Conservation (phyloP, 306 rosid genomes). For the Dryas octopetala region DNA sequence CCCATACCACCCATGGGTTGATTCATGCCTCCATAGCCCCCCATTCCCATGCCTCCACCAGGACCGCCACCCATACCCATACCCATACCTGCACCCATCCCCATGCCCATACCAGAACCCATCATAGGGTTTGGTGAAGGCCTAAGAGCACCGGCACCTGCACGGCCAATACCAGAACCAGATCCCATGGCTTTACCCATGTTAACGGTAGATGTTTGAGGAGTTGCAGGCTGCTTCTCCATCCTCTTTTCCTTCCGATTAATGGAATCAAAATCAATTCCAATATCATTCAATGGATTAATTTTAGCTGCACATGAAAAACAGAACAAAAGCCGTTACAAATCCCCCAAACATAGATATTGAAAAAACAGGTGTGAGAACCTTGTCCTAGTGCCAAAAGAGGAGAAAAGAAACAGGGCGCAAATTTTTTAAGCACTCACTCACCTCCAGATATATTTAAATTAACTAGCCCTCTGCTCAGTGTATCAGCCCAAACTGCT, state of each 20-base stretch:
- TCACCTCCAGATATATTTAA: slow-evolving; percentile 96
- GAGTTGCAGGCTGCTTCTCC: slow-evolving; percentile 73
- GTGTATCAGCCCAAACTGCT: slow-evolving; percentile 95
- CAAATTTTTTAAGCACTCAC: slow-evolving; percentile 41
- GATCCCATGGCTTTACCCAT: slow-evolving; percentile 99
- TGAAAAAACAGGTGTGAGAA: background rate
- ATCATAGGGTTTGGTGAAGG: slow-evolving; percentile 51
- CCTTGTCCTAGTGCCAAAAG: background rate
- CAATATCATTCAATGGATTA: slow-evolving; percentile 85
- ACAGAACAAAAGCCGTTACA: slow-evolving; percentile 15
- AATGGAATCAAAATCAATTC: slow-evolving; percentile 89
- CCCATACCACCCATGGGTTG: slow-evolving; percentile 37
- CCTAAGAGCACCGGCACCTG: slow-evolving; percentile 70
- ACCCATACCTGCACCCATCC: slow-evolving; percentile 44
- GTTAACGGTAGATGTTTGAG: slow-evolving; percentile 66
- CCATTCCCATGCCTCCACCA: slow-evolving; percentile 46
- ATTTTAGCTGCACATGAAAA: slow-evolving; percentile 68
- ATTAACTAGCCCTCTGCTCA: slow-evolving; percentile 91
- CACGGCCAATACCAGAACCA: slow-evolving; percentile 91
- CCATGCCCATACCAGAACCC: slow-evolving; percentile 64
- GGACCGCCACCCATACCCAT: slow-evolving; percentile 48
- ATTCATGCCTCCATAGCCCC: slow-evolving; percentile 33
- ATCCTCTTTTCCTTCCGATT: slow-evolving; percentile 94
- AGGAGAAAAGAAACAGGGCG: background rate
- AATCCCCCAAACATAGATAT: slow-evolving; percentile 11